A percentile compares a stretch with the other conserved stretches of the same genome.
phyloP scores from a whole-genome alignment of 441 rosid species.

The Aquilaria agallochum region DNA sequence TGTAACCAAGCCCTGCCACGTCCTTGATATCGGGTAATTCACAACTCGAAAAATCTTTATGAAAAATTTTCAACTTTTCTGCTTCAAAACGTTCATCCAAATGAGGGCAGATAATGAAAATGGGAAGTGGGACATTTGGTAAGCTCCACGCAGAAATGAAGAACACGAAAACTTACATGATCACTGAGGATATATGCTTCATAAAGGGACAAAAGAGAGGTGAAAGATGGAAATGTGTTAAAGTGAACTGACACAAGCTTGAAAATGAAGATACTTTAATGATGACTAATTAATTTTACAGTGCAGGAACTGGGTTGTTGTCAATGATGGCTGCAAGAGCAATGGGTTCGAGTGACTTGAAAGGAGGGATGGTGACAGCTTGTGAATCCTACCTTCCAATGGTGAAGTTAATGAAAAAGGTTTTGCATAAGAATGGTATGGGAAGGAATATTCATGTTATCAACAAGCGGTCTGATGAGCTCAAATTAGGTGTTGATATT shows the following conservation, averaged over 20 bases:
- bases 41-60: not conserved
- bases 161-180: not conserved
- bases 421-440: conserved; percentile 65
- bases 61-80: not conserved
- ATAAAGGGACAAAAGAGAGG: not conserved
- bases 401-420: conserved; percentile 92
- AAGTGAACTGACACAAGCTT: no score
- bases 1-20: conserved; percentile 72
- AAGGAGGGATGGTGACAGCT: conserved; percentile 57
- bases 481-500: conserved; percentile 60
- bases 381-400: conserved; percentile 96
- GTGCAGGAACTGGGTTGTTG: conserved; percentile 95
- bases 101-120: no score
- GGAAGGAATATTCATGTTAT: conserved; percentile 48
- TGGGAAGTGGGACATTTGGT: no score
- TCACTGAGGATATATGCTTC: not conserved
- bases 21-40: conserved; percentile 83
- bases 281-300: conserved; percentile 24
- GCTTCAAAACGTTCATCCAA: not conserved
- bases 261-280: no score
- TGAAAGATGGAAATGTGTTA: no score
- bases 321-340: conserved; percentile 97
- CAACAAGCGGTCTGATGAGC: conserved; percentile 86
- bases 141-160: no score
- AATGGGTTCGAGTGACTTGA: conserved; percentile 32